phyloP scores from a whole-genome alignment of 768 basidiomycete species.

The Psilocybe subaeruginosa region DNA sequence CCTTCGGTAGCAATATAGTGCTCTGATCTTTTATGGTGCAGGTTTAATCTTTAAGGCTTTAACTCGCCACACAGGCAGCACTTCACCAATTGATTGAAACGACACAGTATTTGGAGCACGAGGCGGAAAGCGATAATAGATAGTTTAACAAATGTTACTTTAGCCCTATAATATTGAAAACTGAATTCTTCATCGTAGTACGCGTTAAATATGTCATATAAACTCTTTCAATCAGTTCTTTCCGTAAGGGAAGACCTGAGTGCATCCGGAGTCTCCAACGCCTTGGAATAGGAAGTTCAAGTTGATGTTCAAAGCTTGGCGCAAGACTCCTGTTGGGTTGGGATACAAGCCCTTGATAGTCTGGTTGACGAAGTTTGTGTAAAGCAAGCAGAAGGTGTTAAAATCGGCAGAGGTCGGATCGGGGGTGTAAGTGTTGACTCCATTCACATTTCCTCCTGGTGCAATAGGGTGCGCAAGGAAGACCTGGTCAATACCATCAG shows the following conservation, averaged over 20 bases:
- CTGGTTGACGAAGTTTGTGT: constrained; percentile 23
- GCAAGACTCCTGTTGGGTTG: constrained; percentile 20
- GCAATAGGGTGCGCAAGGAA: constrained; percentile 18
- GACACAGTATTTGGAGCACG: no score
- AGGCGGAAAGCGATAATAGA: no score
- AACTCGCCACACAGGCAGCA: no score
- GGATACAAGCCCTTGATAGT: constrained; percentile 26
- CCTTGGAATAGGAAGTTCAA: constrained; percentile 18
- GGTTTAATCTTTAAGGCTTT: no score
- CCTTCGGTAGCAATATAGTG: no score
- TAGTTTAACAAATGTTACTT: not conserved
- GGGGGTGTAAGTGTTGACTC: constrained; percentile 23
- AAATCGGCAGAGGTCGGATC: constrained; percentile 25
- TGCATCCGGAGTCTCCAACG: constrained; percentile 13
- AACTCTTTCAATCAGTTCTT: not conserved
- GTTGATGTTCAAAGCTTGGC: constrained; percentile 22
- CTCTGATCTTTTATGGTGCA: no score
- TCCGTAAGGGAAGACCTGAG: constrained; percentile 20
- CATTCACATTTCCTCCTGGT: constrained; percentile 22
- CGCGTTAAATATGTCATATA: not conserved
- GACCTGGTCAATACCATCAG: constrained; percentile 17
- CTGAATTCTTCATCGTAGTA: no score
- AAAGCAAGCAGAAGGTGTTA: constrained; percentile 21
- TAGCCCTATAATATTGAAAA: not conserved
- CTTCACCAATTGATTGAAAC: no score